Evolutionary conservation across 345 rosid genomes (phyloP).

Genomic region (Pugionium dolabratum): DNA sequence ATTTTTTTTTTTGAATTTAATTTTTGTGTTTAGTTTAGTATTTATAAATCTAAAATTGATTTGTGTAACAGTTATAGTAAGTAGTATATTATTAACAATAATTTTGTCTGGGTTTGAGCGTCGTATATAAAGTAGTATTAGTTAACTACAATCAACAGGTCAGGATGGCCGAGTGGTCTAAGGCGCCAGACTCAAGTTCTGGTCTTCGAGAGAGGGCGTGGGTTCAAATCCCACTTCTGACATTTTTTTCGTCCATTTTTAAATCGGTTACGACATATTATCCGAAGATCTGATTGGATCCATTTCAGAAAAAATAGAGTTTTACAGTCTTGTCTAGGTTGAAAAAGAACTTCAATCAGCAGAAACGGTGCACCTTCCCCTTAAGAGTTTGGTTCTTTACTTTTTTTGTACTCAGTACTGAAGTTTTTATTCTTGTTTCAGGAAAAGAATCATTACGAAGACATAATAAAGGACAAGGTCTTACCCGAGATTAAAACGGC

Average conservation of each 20-base stretch:
- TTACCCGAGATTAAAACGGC: conserved; percentile 63
- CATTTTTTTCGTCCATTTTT: conserved; percentile 1
- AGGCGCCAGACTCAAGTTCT: conserved; percentile 90
- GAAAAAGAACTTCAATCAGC: conserved; percentile 55
- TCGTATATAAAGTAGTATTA: no score
- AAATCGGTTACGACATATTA: no score
- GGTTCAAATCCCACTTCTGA: conserved; percentile 49
- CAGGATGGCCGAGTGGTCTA: conserved; percentile 93
- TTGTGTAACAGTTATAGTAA: no score
- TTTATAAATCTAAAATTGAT: no score
- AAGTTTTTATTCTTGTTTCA: conserved; percentile 41
- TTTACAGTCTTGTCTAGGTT: conserved; percentile 27
- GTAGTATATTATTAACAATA: no score
- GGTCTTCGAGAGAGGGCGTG: conserved; percentile 53
- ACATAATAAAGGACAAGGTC: conserved; percentile 71
- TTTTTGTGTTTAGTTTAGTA: no score
- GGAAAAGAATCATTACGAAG: conserved; percentile 72
- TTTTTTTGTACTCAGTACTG: conserved; percentile 22
- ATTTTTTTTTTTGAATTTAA: no score
- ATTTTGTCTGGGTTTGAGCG: no score
- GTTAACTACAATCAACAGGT: conserved; percentile 13
- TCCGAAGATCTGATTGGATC: no score
- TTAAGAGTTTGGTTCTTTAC: conserved; percentile 25
- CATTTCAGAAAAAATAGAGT: no score
- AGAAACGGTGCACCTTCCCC: conserved; percentile 49